phyloP scores from a whole-genome alignment of 371 early-diverging fungal species.

The Syncephalis fuscata region DNA sequence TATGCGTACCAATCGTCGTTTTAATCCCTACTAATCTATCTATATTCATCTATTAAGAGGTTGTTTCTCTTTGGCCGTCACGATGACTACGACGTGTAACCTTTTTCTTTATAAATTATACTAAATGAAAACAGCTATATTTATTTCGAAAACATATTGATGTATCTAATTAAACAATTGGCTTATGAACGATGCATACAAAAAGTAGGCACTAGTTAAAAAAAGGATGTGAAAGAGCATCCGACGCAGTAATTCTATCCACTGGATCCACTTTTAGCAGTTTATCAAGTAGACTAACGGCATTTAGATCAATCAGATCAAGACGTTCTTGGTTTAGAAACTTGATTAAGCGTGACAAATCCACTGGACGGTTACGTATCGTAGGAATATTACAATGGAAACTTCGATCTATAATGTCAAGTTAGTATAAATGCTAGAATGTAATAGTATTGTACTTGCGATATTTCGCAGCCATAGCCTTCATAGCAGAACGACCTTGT shows the following conservation, averaged over 20 bases:
- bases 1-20: slow-evolving; percentile 61
- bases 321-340: slow-evolving; percentile 16
- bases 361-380: slow-evolving; percentile 22
- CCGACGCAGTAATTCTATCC: slow-evolving; percentile 30
- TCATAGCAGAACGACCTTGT: slow-evolving; percentile 74
- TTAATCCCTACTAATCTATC: slow-evolving; percentile 70
- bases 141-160: no score
- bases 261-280: slow-evolving; percentile 24
- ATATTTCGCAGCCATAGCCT: slow-evolving; percentile 35
- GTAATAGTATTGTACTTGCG: slow-evolving; percentile 17
- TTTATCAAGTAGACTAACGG: slow-evolving; percentile 23
- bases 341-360: slow-evolving; percentile 17
- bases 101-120: no score
- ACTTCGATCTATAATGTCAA: slow-evolving; percentile 22
- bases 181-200: no score
- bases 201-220: slow-evolving; percentile 10
- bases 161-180: no score
- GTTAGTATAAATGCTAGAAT: background rate
- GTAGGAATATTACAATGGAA: slow-evolving; percentile 37
- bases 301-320: slow-evolving; percentile 10
- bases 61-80: no score
- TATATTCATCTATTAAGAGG: no score
- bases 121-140: no score
- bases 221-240: slow-evolving; percentile 41
- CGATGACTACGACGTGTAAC: background rate